phyloP scores from a whole-genome alignment of 1,284 basidiomycete genomes.

The Grifola frondosa region DNA sequence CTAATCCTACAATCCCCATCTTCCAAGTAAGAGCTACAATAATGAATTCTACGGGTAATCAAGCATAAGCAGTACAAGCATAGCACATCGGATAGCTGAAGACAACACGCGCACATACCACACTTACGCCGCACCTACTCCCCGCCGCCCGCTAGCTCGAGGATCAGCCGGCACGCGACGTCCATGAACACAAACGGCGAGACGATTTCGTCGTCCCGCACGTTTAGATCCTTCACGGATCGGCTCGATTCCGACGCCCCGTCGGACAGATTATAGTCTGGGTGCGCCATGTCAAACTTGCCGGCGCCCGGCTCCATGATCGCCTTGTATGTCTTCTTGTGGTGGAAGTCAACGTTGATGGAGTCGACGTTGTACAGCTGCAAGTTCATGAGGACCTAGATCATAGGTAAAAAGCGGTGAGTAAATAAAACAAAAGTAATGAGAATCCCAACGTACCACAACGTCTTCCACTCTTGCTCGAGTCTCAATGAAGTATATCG shows the following conservation, averaged over 20 bases:
- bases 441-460: constrained; percentile 63
- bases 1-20: constrained; percentile 11
- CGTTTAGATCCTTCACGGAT: constrained; percentile 48
- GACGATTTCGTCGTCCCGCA: constrained; percentile 74
- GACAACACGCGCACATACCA: constrained; percentile 19
- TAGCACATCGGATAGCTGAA: constrained; percentile 19
- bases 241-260: constrained; percentile 47
- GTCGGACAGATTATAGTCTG: constrained; percentile 49
- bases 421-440: neutral
- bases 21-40: constrained; percentile 21
- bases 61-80: constrained; percentile 24
- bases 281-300: constrained; percentile 64
- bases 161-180: constrained; percentile 82
- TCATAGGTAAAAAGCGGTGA: neutral
- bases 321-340: constrained; percentile 87
- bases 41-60: constrained; percentile 11
- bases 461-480: constrained; percentile 87
- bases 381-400: constrained; percentile 91
- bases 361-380: constrained; percentile 96
- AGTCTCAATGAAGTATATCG: constrained; percentile 94
- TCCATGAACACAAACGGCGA: constrained; percentile 98
- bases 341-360: constrained; percentile 97
- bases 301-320: constrained; percentile 61
- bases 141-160: constrained; percentile 73
- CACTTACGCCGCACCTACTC: constrained; percentile 19